Evolutionary conservation across 208 protist genomes (phyloP).

Genomic region (Acanthamoeba royreba): DNA sequence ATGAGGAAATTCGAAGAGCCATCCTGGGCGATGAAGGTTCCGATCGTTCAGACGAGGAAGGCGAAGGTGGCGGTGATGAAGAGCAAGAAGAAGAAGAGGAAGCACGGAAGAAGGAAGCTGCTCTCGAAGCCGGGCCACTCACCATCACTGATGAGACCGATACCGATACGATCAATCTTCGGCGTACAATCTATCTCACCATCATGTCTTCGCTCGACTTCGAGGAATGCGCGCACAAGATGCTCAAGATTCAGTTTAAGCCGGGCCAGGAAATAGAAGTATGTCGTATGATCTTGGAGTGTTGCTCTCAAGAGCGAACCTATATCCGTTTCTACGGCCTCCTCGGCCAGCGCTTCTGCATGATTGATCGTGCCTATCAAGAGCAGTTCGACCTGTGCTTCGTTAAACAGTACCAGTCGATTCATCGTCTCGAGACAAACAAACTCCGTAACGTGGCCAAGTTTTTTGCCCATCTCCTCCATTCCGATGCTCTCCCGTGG

Average conservation of each 20-base stretch:
- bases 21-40: constrained; percentile 89
- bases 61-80: constrained; percentile 69
- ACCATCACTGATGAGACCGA: constrained; percentile 80
- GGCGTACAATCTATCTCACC: constrained; percentile 95
- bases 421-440: constrained; percentile 93
- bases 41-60: constrained; percentile 73
- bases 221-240: constrained; percentile 98
- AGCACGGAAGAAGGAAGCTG: background rate
- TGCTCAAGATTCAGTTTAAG: constrained; percentile 84
- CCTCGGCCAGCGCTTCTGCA: constrained; percentile 94
- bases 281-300: constrained; percentile 97
- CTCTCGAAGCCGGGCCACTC: background rate
- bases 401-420: constrained; percentile 83
- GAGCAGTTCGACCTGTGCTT: constrained; percentile 67
- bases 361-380: constrained; percentile 77
- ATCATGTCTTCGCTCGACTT: constrained; percentile 96
- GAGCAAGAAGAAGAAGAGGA: constrained; percentile 72
- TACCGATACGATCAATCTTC: constrained; percentile 88
- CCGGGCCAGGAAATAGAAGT: constrained; percentile 81
- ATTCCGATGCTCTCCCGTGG: constrained; percentile 93
- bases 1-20: constrained; percentile 85
- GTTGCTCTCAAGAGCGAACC: constrained; percentile 93
- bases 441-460: constrained; percentile 96
- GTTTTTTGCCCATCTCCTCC: constrained; percentile 95
- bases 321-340: constrained; percentile 95